Conservation (phyloP, 1,284 basidiomycete genomes). For the Rhodotorula sp. region DNA sequence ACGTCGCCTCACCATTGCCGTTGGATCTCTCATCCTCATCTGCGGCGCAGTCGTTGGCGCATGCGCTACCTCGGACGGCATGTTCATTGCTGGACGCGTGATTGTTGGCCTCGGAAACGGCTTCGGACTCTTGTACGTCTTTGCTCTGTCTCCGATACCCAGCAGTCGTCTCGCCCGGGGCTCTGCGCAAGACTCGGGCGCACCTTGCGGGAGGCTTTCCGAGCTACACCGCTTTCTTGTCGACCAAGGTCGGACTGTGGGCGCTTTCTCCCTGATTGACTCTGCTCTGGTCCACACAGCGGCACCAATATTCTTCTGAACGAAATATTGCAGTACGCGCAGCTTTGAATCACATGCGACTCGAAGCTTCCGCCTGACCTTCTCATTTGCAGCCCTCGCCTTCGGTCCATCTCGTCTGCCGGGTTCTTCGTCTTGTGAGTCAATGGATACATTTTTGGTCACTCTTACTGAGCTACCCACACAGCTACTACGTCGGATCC, state of each 20-base stretch:
- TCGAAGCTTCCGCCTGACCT: too few relatives aligned
- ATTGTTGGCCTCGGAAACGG: slow-evolving; percentile 14
- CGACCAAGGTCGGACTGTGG: neutral
- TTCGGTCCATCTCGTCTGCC: neutral
- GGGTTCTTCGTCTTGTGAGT: slow-evolving; percentile 45
- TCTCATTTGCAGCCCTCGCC: too few relatives aligned
- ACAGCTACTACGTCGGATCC: neutral
- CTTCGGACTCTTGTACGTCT: slow-evolving; percentile 56
- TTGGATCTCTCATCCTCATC: slow-evolving; percentile 16
- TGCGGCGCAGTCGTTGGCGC: slow-evolving; percentile 21
- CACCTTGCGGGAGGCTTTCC: neutral
- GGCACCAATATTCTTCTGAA: too few relatives aligned
- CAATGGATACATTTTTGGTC: slow-evolving; percentile 67
- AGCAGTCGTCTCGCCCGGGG: slow-evolving; percentile 44
- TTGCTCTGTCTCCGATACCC: slow-evolving; percentile 71
- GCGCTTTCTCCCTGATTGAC: neutral
- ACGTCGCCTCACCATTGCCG: neutral
- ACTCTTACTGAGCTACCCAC: slow-evolving; percentile 57
- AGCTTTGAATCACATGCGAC: too few relatives aligned
- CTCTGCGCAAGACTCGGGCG: too few relatives aligned
- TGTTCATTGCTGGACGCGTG: slow-evolving; percentile 21
- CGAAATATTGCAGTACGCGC: too few relatives aligned
- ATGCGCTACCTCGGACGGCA: slow-evolving; percentile 1
- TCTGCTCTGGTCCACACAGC: too few relatives aligned
- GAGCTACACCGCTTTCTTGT: slow-evolving; percentile 9